Base-by-base conservation (phyloP, 805 yeast genomes). In the Wickerhamiella alocasiicola region DNA sequence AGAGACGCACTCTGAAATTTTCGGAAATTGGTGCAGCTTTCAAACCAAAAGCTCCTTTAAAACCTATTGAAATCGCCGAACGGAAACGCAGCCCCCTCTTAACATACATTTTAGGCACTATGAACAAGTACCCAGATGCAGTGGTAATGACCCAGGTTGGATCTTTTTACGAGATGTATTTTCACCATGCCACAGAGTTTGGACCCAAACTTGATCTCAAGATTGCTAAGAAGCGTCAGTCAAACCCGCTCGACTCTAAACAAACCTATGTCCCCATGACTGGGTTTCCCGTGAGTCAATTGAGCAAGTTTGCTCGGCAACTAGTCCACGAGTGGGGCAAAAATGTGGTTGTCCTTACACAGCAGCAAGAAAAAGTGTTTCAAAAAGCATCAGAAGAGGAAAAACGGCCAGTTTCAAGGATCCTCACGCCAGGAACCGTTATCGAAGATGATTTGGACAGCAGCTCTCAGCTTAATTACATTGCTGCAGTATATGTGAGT, bases 391-490 rank as follows among this genome's bases (percentile, higher is more conserved):
- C 57, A 40, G 67, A 63, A 32, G 52, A 42, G 13, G 48, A 43
- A 27, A 51, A 70, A 31, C 65, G 98, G 34, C 77, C 81, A 25
- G 74, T 91, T 0, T 70, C 83, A 5, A 64, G 96, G 31, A 73
- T 88, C 6, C 74, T 91, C 2, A 79, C 96, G 0, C 95, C 96
- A 0, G 98, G 98, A 0, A 88, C 97, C 0, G 68, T 88, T 25
- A 71, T 88, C 9, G 95, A 83, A 52, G 96, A 88, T 51, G 75
- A 80, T 0, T 77, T 88, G 46, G 63, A 88, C 52, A 81, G 84
- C 55, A 74, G 73, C 43, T 73, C 72, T 44, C 69, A 72, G 36
- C 81, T 81, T 49, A 83, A 85, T 52, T 84, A 67, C 54, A 61
- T 88, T 26, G 63, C 79, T 18, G 71, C 82, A 4, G 66, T 88